phyloP scores from a whole-genome alignment of 768 basidiomycete species.

The Coprinopsis sp. region DNA sequence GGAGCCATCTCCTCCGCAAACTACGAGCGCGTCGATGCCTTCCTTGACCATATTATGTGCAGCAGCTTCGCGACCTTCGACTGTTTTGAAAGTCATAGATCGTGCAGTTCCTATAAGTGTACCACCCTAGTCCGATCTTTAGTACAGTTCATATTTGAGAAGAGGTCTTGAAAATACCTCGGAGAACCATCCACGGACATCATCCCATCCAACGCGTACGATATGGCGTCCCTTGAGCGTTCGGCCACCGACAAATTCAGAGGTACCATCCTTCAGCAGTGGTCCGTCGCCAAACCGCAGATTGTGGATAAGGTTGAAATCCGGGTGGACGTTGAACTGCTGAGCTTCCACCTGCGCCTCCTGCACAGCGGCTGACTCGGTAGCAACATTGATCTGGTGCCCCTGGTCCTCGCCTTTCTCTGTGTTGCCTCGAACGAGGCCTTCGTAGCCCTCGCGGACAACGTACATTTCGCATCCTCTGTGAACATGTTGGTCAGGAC shows the following conservation, averaged over 20 bases:
- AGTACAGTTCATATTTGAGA: not conserved
- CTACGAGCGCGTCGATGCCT: conserved; percentile 94
- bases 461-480: conserved; percentile 97
- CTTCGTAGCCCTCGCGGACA: conserved; percentile 98
- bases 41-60: conserved; percentile 91
- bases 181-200: conserved; percentile 92
- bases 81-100: conserved; percentile 76
- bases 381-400: conserved; percentile 16
- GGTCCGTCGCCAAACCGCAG: conserved; percentile 80
- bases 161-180: conserved; percentile 51
- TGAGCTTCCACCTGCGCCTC: conserved; percentile 13
- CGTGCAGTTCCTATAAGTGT: conserved; percentile 94
- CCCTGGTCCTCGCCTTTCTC: conserved; percentile 24
- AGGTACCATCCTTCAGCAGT: conserved; percentile 75
- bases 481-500: conserved; percentile 1
- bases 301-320: conserved; percentile 53
- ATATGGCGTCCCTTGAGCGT: conserved; percentile 90
- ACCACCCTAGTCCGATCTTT: conserved; percentile 57
- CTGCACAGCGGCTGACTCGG: conserved; percentile 14
- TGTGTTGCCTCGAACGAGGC: conserved; percentile 89
- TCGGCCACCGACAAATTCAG: conserved; percentile 61
- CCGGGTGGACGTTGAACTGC: conserved; percentile 20
- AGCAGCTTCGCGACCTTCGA: conserved; percentile 84
- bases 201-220: conserved; percentile 96
- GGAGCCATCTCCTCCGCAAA: conserved; percentile 97